These are phyloP conservation scores for Euphorbia lathyris DNA, from an alignment of 345 rosid genomes.

Conservation along the genomic window DNA sequence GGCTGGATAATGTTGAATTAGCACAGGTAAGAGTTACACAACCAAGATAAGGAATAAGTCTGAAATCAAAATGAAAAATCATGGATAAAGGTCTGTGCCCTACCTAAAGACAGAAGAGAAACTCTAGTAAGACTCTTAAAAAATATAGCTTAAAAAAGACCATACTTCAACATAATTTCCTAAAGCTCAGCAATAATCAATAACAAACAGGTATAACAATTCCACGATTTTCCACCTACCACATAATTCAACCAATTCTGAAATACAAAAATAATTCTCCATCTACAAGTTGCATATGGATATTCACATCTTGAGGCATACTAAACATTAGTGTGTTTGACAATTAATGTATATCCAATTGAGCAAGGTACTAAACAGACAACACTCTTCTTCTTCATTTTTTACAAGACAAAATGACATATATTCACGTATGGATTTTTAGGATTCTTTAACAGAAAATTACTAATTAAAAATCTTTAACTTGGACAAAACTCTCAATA, in stretches of 20 bases:
- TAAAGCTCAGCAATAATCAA: neutral
- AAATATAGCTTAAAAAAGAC: neutral
- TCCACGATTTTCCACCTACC: neutral
- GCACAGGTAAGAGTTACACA: slow-evolving; percentile 22
- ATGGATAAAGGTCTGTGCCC: slow-evolving; percentile 2
- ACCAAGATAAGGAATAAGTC: slow-evolving; percentile 5
- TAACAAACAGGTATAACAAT: neutral
- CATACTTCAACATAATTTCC: neutral
- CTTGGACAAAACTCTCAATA: neutral
- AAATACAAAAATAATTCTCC: neutral
- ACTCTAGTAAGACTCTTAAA: slow-evolving; percentile 3
- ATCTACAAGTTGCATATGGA: neutral
- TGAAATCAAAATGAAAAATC: neutral
- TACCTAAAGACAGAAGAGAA: neutral
- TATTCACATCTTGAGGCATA: neutral
- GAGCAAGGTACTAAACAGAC: neutral
- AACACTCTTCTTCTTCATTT: neutral
- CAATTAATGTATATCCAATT: neutral
- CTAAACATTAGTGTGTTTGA: neutral
- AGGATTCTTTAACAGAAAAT: neutral
- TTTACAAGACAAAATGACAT: neutral
- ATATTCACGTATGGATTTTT: neutral
- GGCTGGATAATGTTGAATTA: slow-evolving; percentile 45
- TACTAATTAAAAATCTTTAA: neutral
- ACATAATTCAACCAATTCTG: neutral